Evolutionary conservation across 140 eudicot species (phyloP).

Genomic region (Cichorium intybus): DNA sequence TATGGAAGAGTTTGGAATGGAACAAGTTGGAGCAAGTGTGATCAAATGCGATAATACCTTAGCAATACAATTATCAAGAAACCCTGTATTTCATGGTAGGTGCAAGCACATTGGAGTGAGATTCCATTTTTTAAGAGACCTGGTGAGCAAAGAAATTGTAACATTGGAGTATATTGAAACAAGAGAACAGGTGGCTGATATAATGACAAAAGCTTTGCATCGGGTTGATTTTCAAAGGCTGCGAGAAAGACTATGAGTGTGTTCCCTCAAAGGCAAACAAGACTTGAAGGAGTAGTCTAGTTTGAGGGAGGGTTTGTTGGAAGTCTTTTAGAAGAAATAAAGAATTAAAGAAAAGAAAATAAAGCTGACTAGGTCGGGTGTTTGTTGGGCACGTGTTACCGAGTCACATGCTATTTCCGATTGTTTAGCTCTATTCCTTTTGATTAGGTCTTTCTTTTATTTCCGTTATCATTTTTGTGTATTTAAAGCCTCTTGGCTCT

Average conservation of each 20-base stretch:
- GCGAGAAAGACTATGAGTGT: neutral
- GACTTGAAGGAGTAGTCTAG: neutral
- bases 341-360: no score
- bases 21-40: neutral
- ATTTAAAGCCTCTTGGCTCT: neutral
- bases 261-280: neutral
- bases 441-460: no score
- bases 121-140: neutral
- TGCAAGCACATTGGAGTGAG: neutral
- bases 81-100: neutral
- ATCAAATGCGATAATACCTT: neutral
- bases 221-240: neutral
- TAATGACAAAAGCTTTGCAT: neutral
- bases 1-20: neutral
- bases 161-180: neutral
- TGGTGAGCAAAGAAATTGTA: neutral
- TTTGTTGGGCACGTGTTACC: no score
- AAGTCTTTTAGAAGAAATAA: neutral
- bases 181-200: neutral
- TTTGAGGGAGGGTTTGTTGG: conserved; percentile 6
- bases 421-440: no score
- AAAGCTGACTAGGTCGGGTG: no score
- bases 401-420: no score
- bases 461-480: no score
- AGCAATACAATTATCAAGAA: neutral